Evolutionary conservation across 257 asterid species (phyloP).

Genomic region (Capsicum pubescens): DNA sequence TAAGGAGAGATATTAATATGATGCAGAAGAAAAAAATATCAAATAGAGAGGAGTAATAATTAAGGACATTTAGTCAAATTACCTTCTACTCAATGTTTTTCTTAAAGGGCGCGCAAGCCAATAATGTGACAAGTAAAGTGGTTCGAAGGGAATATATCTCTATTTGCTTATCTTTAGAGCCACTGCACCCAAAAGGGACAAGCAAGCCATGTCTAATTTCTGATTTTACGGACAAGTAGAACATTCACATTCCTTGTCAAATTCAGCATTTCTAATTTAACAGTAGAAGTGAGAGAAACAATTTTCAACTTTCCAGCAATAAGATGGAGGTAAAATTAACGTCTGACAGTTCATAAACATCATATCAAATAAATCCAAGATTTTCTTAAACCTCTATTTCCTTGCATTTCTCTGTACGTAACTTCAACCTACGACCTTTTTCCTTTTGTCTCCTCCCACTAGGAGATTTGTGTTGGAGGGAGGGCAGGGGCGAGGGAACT

Average conservation of each 20-base stretch:
- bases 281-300: not conserved
- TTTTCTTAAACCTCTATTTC: constrained; percentile 1
- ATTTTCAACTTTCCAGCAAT: constrained; percentile 16
- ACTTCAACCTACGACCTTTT: constrained; percentile 5
- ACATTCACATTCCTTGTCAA: not conserved
- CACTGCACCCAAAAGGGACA: constrained; percentile 21
- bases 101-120: too few species aligned
- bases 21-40: too few species aligned
- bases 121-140: too few species aligned
- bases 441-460: not conserved
- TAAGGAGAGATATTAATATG: too few species aligned
- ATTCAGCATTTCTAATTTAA: not conserved
- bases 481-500: not conserved
- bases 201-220: constrained; percentile 18
- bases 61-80: too few species aligned
- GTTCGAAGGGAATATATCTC: not conserved
- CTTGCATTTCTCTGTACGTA: constrained; percentile 7
- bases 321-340: not conserved
- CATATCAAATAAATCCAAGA: not conserved
- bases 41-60: too few species aligned
- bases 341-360: not conserved
- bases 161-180: not conserved
- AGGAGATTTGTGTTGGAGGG: constrained; percentile 5
- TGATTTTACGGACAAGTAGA: not conserved
- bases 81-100: too few species aligned